Evolutionary conservation across 495 filamentous ascomycete genomes (phyloP), one percentile per base, ranked within the genome.

Genomic region (Lasiosphaeris hirsuta): DNA sequence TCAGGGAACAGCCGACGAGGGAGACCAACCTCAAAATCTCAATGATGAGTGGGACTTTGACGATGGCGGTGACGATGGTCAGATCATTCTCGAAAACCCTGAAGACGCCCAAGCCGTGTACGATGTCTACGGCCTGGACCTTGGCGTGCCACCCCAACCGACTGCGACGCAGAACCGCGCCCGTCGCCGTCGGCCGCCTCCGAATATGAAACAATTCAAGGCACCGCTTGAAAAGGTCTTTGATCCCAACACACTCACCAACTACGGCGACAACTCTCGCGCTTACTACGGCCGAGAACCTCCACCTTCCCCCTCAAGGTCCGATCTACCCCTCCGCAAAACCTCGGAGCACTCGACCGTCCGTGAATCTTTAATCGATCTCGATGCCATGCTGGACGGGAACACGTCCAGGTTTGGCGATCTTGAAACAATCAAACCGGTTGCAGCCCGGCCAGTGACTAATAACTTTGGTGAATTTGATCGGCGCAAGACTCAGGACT

Each of bases 161-260:
- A 14, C 38, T 10, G 42, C 44, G 1, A 19, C 19, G 6, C 37
- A 39, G 44, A 42, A 34, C 6, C 38, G 23, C 18, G 11, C 13
- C 18, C 35, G 46, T 17, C 43, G 52, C 18, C 45, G 46, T 3
- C 52, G 52, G 10, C 47, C n/a, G 19, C 58, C 51, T 17, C 58
- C 36, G 43, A 54, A 54, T 41, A 59, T 59, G 35, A 51, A 38
- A n/a, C 39, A 45, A 19, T 49, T 56, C 47, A 60, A 51, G 19
- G 45, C 42, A 1, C 58, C 58, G 4, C 40, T 60, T 11, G 58
- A 60, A 36, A 60, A 52, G 37, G 58, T 52, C 6, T 60, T 60
- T 41, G 58, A 60, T 17, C 58, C 52, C 39, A 60, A 60, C 52
- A 60, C 58, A 15, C 40, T 56, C 13, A 37, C 58, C 19, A 56